phyloP scores from a whole-genome alignment of 106 monocot species.

The Dendrobium catenatum region DNA sequence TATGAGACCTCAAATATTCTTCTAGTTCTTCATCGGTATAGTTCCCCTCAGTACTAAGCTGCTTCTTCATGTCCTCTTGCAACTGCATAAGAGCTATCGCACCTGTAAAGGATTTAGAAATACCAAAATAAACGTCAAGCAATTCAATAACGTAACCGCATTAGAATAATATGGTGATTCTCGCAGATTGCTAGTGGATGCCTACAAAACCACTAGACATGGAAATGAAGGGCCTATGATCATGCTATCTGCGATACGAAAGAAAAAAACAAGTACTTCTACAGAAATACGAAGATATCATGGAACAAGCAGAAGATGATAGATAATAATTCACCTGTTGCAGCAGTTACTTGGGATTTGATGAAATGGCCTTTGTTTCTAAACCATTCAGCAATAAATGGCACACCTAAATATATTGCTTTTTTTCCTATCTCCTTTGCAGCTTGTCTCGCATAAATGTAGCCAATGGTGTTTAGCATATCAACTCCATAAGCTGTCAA shows the following conservation, averaged over 20 bases:
- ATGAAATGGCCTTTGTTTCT: slow-evolving; percentile 99
- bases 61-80: slow-evolving; percentile 91
- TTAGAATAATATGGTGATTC: background rate
- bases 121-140: background rate
- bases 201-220: background rate
- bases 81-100: slow-evolving; percentile 89
- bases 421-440: slow-evolving; percentile 97
- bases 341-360: slow-evolving; percentile 95
- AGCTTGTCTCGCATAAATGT: slow-evolving; percentile 90
- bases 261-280: background rate
- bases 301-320: background rate
- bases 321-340: slow-evolving; percentile 49
- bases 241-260: background rate
- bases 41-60: slow-evolving; percentile 68
- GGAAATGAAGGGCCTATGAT: background rate
- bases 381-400: slow-evolving; percentile 97
- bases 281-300: background rate
- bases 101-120: slow-evolving; percentile 36
- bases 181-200: background rate
- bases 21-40: slow-evolving; percentile 90
- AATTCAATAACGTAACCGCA: background rate
- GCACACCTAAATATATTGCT: slow-evolving; percentile 80
- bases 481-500: slow-evolving; percentile 87
- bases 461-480: slow-evolving; percentile 96
- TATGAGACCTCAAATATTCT: slow-evolving; percentile 64